phyloP scores from a whole-genome alignment of 2,329 filamentous ascomycete genomes.

The Graphilbum fragrans region DNA sequence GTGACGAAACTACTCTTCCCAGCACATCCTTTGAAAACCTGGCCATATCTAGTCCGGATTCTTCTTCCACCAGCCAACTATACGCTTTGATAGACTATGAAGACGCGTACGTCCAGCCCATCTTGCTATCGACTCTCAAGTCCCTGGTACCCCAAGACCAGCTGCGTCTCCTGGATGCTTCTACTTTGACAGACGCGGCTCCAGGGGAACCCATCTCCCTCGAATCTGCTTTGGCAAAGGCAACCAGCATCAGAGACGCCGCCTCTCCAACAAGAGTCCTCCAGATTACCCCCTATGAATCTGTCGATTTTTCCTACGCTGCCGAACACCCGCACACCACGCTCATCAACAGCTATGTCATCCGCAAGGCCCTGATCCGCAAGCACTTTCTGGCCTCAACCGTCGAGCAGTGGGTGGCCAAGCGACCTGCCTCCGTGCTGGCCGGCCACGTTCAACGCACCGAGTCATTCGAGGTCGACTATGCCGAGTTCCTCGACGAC shows the following conservation, averaged over 20 bases:
- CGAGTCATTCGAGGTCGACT: conserved; percentile 89
- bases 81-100: conserved; percentile 75
- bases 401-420: conserved; percentile 72
- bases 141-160: conserved; percentile 41
- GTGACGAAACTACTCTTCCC: too few relatives aligned
- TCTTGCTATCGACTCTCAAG: conserved; percentile 64
- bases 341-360: conserved; percentile 81
- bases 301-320: conserved; percentile 70
- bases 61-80: conserved; percentile 18
- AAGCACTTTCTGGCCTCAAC: conserved; percentile 89
- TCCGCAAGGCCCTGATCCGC: conserved; percentile 89
- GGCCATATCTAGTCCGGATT: background rate
- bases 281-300: conserved; percentile 79
- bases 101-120: conserved; percentile 77
- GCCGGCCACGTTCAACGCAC: conserved; percentile 60
- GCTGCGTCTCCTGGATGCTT: conserved; percentile 30
- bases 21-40: too few relatives aligned
- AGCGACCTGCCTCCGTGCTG: conserved; percentile 63
- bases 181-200: conserved; percentile 1
- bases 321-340: conserved; percentile 47
- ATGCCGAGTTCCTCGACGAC: conserved; percentile 92
- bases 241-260: conserved; percentile 6
- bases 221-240: conserved; percentile 19
- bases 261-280: conserved; percentile 35
- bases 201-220: conserved; percentile 22